Evolutionary conservation across 2,329 filamentous ascomycete genomes (phyloP).

Genomic region (Colletotrichum simmondsii): DNA sequence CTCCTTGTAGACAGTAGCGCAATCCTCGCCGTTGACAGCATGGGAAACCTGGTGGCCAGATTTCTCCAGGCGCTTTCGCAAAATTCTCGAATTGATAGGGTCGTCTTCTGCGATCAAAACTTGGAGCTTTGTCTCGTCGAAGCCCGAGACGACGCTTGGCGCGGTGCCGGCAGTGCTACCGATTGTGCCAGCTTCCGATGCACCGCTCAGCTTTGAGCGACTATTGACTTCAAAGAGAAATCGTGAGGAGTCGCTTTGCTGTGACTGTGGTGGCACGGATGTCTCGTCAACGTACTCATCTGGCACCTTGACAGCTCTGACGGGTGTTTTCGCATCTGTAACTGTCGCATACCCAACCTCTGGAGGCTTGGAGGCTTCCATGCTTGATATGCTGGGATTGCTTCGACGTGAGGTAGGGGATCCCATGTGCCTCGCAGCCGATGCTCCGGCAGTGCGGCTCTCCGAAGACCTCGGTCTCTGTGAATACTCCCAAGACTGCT

Average conservation of each 20-base stretch:
- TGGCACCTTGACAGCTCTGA: slow-evolving; percentile 59
- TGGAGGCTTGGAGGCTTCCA: slow-evolving; percentile 37
- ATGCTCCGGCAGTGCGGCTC: neutral
- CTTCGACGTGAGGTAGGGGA: slow-evolving; percentile 9
- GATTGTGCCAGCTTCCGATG: slow-evolving; percentile 3
- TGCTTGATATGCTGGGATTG: slow-evolving; percentile 30
- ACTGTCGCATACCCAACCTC: slow-evolving; percentile 51
- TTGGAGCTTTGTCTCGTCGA: slow-evolving; percentile 57
- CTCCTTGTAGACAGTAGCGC: slow-evolving; percentile 76
- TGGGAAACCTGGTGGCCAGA: slow-evolving; percentile 77
- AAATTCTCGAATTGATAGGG: slow-evolving; percentile 84
- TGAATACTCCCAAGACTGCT: slow-evolving; percentile 35
- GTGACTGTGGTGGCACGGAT: slow-evolving; percentile 40
- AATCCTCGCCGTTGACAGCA: slow-evolving; percentile 87
- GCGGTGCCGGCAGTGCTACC: slow-evolving; percentile 17
- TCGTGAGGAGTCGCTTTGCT: slow-evolving; percentile 45
- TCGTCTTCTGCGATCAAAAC: slow-evolving; percentile 90
- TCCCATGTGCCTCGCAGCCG: neutral
- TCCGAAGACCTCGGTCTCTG: neutral
- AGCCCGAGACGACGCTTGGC: slow-evolving; percentile 14
- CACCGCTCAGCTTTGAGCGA: slow-evolving; percentile 14
- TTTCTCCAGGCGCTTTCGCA: slow-evolving; percentile 83
- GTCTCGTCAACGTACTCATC: slow-evolving; percentile 56
- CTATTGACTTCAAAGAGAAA: slow-evolving; percentile 52
- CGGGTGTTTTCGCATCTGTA: slow-evolving; percentile 55